Percentiles rank a stretch among this genome's conserved stretches.
Evolutionary conservation across 1,139 yeast genomes (phyloP).

Genomic region (Blastobotrys malaysiensis): DNA sequence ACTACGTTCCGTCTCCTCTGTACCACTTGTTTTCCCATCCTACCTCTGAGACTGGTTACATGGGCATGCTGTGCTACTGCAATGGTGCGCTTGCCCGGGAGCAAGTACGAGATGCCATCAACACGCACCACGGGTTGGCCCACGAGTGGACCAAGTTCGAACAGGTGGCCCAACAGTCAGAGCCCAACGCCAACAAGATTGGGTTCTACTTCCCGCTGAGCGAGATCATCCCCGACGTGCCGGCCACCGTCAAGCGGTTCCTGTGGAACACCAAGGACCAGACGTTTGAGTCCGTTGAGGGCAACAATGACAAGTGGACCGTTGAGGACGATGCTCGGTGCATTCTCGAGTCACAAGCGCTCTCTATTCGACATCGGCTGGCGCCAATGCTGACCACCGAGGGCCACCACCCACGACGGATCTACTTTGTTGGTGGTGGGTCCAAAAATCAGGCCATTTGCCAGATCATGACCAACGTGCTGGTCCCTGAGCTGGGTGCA

Average conservation of each 20-base stretch:
- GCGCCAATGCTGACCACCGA: constrained; percentile 57
- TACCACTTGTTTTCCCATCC: constrained; percentile 88
- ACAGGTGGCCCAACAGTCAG: constrained; percentile 29
- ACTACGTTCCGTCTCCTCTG: constrained; percentile 71
- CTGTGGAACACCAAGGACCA: neutral
- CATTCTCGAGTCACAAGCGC: constrained; percentile 81
- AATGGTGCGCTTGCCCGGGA: constrained; percentile 90
- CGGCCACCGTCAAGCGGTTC: constrained; percentile 25
- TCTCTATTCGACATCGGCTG: constrained; percentile 74
- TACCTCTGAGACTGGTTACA: constrained; percentile 64
- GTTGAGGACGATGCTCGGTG: constrained; percentile 63
- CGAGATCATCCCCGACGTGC: constrained; percentile 81
- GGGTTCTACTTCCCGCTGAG: constrained; percentile 86
- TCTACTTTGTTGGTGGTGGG: constrained; percentile 86
- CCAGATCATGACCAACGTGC: constrained; percentile 59
- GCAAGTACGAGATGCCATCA: constrained; percentile 58
- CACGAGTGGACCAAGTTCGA: constrained; percentile 61
- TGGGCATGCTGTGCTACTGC: constrained; percentile 95
- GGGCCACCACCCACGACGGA: constrained; percentile 53
- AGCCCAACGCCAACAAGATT: constrained; percentile 34
- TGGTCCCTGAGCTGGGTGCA: constrained; percentile 60
- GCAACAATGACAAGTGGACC: constrained; percentile 33
- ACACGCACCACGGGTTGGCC: constrained; percentile 38
- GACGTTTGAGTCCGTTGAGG: neutral
- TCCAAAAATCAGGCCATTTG: constrained; percentile 67